phyloP scores from a whole-genome alignment of 305 asterid genomes.

The Fraxinus latifolia region DNA sequence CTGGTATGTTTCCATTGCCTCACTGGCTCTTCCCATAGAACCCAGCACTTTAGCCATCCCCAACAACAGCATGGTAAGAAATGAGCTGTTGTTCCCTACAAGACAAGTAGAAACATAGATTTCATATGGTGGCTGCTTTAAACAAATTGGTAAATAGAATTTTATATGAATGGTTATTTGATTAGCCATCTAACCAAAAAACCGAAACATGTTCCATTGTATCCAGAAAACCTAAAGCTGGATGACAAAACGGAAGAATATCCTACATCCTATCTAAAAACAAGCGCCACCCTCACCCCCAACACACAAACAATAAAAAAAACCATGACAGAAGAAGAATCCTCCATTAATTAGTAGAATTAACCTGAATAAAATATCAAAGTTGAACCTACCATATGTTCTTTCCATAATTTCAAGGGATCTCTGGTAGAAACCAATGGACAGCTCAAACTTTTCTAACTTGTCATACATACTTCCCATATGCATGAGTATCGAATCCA shows the following conservation, averaged over 20 bases:
- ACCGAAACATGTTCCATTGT: not conserved
- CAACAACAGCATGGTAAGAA: constrained; percentile 64
- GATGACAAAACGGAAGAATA: not conserved
- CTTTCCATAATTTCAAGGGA: constrained; percentile 60
- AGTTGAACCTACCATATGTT: constrained; percentile 52
- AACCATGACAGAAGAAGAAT: not conserved
- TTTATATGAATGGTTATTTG: constrained; percentile 8
- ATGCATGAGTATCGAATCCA: constrained; percentile 83
- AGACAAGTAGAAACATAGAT: constrained; percentile 7
- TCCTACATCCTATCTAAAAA: not conserved
- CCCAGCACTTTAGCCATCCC: constrained; percentile 68
- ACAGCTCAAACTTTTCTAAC: constrained; percentile 57
- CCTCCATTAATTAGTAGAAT: constrained; percentile 6
- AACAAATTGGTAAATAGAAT: constrained; percentile 7
- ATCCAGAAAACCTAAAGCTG: not conserved
- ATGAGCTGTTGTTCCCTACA: constrained; percentile 56
- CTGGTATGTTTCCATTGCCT: constrained; percentile 59
- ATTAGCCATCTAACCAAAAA: not conserved
- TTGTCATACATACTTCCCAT: constrained; percentile 80
- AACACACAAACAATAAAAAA: not conserved
- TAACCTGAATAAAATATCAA: constrained; percentile 6
- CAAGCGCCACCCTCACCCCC: not conserved
- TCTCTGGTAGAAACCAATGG: constrained; percentile 51
- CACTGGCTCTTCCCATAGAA: constrained; percentile 47
- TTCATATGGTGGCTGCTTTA: constrained; percentile 5